These are phyloP conservation scores for Thelonectria rubi DNA, from an alignment of 2,329 filamentous ascomycete species.

Conservation along the genomic window DNA sequence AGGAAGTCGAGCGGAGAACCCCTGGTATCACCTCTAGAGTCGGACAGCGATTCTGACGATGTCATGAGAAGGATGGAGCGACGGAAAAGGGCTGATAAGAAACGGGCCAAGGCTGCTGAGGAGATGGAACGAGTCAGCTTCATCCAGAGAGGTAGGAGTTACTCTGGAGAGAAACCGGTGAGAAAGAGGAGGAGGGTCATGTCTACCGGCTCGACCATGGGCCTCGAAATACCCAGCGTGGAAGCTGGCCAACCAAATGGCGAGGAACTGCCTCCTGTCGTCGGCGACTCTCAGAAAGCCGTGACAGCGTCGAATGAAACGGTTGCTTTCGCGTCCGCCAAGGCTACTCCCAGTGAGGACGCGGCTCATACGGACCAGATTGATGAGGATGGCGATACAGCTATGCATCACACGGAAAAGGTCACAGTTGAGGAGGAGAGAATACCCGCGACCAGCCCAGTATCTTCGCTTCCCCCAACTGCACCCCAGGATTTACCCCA, in stretches of 20 bases:
- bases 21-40: slow-evolving; percentile 37
- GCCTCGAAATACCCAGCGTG: neutral
- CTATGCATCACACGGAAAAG: slow-evolving; percentile 29
- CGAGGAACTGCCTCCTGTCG: slow-evolving; percentile 31
- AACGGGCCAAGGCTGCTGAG: slow-evolving; percentile 51
- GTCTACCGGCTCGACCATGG: slow-evolving; percentile 2
- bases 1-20: slow-evolving; percentile 44
- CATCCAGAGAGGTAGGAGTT: slow-evolving; percentile 34
- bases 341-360: slow-evolving; percentile 46
- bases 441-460: slow-evolving; percentile 52
- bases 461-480: slow-evolving; percentile 42
- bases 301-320: slow-evolving; percentile 39
- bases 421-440: slow-evolving; percentile 45
- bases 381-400: slow-evolving; percentile 25
- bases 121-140: slow-evolving; percentile 55
- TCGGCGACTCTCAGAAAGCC: slow-evolving; percentile 40
- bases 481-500: slow-evolving; percentile 29
- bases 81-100: slow-evolving; percentile 49
- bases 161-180: slow-evolving; percentile 34
- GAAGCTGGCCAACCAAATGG: slow-evolving; percentile 15
- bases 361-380: slow-evolving; percentile 16
- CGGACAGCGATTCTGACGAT: slow-evolving; percentile 50
- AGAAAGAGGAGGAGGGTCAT: slow-evolving; percentile 42
- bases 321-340: slow-evolving; percentile 43
- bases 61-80: slow-evolving; percentile 46